Conservation (phyloP, 2,329 filamentous ascomycete species). For the Aspergillus terreus region DNA sequence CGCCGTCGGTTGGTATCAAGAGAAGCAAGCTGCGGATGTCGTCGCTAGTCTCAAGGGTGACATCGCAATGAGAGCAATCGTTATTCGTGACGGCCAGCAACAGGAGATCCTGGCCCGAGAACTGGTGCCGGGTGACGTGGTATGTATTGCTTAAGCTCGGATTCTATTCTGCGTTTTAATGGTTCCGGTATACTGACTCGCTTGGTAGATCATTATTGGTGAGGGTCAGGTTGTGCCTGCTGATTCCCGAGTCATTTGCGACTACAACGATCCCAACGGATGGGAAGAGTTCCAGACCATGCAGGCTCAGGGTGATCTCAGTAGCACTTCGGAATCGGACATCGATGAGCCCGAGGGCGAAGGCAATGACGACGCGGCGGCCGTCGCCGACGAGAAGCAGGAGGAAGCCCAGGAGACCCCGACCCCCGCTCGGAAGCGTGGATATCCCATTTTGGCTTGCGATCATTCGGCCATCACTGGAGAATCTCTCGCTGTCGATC, state of each 20-base stretch:
- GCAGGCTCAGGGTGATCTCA: slow-evolving; percentile 59
- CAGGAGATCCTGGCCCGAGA: slow-evolving; percentile 67
- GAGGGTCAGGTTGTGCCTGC: slow-evolving; percentile 69
- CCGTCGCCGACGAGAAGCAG: slow-evolving; percentile 30
- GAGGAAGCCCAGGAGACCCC: slow-evolving; percentile 11
- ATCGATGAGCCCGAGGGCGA: slow-evolving; percentile 54
- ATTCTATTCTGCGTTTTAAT: neutral
- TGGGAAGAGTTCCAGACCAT: slow-evolving; percentile 65
- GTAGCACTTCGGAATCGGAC: slow-evolving; percentile 47
- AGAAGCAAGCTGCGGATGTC: slow-evolving; percentile 76
- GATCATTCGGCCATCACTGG: slow-evolving; percentile 80
- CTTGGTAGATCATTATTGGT: slow-evolving; percentile 59
- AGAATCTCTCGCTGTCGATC: slow-evolving; percentile 69
- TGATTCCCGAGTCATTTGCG: slow-evolving; percentile 68
- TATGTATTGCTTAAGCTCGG: slow-evolving; percentile 38
- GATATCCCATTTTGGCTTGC: slow-evolving; percentile 64
- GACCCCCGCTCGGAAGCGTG: slow-evolving; percentile 39
- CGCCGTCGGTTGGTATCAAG: slow-evolving; percentile 74
- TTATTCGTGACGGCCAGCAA: slow-evolving; percentile 64
- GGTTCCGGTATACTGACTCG: slow-evolving; percentile 13
- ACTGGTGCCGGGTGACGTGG: slow-evolving; percentile 72
- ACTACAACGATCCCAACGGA: slow-evolving; percentile 64
- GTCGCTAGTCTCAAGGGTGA: slow-evolving; percentile 73
- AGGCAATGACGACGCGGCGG: slow-evolving; percentile 44
- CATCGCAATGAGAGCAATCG: slow-evolving; percentile 68